Evolutionary conservation across 179 eudicot species (phyloP).

Genomic region (Beta corolliflora): DNA sequence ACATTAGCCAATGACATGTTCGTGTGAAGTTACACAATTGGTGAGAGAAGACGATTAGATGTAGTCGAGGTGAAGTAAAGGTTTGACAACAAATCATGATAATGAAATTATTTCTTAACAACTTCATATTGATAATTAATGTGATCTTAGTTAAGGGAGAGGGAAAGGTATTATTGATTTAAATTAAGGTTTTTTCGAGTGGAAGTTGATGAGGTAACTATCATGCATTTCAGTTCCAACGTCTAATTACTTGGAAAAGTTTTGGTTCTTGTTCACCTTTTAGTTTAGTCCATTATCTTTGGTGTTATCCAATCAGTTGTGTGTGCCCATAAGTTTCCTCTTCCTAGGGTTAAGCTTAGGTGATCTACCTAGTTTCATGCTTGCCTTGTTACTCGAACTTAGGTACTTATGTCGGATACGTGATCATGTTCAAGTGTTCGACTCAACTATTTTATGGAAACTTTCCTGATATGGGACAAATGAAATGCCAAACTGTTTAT

Average conservation of each 20-base stretch:
- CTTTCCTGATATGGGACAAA: no score
- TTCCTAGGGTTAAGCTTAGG: not conserved
- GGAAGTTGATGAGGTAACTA: not conserved
- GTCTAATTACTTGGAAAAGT: conserved; percentile 3
- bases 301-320: not conserved
- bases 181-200: not conserved
- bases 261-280: not conserved
- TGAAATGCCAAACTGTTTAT: no score
- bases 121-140: not conserved
- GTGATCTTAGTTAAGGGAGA: not conserved
- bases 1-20: conserved; percentile 15
- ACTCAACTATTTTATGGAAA: no score
- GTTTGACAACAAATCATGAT: conserved; percentile 1
- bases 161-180: not conserved
- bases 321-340: not conserved
- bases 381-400: no score
- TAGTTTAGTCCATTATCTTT: not conserved
- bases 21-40: not conserved
- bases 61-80: conserved; percentile 16
- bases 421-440: no score
- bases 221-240: conserved; percentile 6
- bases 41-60: conserved; percentile 6
- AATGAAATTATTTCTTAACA: not conserved
- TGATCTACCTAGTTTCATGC: no score
- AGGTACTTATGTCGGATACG: no score